Conservation (phyloP, 2,329 filamentous ascomycete genomes). For the Lasiodiplodia sp. region DNA sequence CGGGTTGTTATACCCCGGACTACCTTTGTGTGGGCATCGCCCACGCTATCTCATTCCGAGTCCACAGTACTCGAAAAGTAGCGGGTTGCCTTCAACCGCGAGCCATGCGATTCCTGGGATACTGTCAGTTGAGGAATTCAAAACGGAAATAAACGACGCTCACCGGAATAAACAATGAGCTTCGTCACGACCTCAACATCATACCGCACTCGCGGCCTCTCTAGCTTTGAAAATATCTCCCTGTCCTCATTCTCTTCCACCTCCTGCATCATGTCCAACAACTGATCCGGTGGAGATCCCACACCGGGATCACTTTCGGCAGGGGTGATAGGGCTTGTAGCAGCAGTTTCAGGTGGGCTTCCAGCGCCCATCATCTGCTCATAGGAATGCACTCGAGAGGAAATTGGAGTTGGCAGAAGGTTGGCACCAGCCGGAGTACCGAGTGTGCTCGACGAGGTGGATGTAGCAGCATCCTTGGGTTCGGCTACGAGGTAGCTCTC, state of each 20-base stretch:
- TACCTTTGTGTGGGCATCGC: neutral
- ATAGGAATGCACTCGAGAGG: slow-evolving; percentile 65
- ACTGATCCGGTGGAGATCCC: neutral
- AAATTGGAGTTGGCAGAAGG: slow-evolving; percentile 57
- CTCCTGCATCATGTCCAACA: slow-evolving; percentile 31
- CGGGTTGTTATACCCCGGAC: too few relatives aligned
- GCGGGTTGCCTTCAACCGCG: slow-evolving; percentile 76
- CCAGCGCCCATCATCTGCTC: slow-evolving; percentile 79
- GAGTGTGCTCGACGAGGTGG: slow-evolving; percentile 33
- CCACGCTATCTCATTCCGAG: slow-evolving; percentile 42
- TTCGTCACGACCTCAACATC: slow-evolving; percentile 99
- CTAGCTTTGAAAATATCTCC: slow-evolving; percentile 84
- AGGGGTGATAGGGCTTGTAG: slow-evolving; percentile 29
- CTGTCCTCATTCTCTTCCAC: slow-evolving; percentile 49
- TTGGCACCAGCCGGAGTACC: slow-evolving; percentile 50
- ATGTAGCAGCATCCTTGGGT: slow-evolving; percentile 38
- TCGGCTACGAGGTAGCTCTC: slow-evolving; percentile 30
- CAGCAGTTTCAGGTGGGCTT: slow-evolving; percentile 42
- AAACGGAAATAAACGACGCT: too few relatives aligned
- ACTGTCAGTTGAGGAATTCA: neutral
- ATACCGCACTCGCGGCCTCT: slow-evolving; percentile 88
- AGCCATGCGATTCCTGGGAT: slow-evolving; percentile 79
- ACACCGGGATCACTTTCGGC: slow-evolving; percentile 37
- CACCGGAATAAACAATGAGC: slow-evolving; percentile 90
- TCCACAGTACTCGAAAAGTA: slow-evolving; percentile 72